These are phyloP conservation scores for Colletotrichum agaves DNA, from an alignment of 2,329 filamentous ascomycete genomes.

Conservation along the genomic window DNA sequence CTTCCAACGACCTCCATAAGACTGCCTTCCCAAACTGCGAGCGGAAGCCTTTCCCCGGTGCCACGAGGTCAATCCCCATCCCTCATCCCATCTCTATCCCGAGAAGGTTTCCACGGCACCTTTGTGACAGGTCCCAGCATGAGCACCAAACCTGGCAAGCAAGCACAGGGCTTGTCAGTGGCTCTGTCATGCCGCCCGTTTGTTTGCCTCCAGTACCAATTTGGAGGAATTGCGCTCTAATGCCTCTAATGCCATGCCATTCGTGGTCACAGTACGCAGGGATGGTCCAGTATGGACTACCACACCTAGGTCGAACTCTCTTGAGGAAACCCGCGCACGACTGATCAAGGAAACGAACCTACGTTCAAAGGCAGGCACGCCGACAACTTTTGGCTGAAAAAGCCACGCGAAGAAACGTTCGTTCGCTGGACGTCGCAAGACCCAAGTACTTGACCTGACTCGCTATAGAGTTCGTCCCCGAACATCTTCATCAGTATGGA, in stretches of 20 bases:
- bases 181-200: no score
- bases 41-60: slow-evolving; percentile 37
- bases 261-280: neutral
- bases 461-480: slow-evolving; percentile 28
- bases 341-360: neutral
- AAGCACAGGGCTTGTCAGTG: slow-evolving; percentile 6
- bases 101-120: slow-evolving; percentile 20
- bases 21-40: slow-evolving; percentile 3
- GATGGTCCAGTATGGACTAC: slow-evolving; percentile 5
- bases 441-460: slow-evolving; percentile 26
- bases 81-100: slow-evolving; percentile 30
- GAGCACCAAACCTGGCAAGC: slow-evolving; percentile 14
- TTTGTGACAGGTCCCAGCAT: slow-evolving; percentile 21
- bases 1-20: neutral
- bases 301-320: neutral
- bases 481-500: slow-evolving; percentile 32
- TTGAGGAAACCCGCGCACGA: neutral
- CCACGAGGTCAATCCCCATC: slow-evolving; percentile 31
- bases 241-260: neutral
- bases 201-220: neutral
- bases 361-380: neutral
- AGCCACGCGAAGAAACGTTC: slow-evolving; percentile 20
- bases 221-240: neutral
- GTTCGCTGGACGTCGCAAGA: slow-evolving; percentile 14
- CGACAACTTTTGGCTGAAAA: slow-evolving; percentile 9